Conservation (phyloP, 345 rosid species). For the Microthlaspi erraticum region DNA sequence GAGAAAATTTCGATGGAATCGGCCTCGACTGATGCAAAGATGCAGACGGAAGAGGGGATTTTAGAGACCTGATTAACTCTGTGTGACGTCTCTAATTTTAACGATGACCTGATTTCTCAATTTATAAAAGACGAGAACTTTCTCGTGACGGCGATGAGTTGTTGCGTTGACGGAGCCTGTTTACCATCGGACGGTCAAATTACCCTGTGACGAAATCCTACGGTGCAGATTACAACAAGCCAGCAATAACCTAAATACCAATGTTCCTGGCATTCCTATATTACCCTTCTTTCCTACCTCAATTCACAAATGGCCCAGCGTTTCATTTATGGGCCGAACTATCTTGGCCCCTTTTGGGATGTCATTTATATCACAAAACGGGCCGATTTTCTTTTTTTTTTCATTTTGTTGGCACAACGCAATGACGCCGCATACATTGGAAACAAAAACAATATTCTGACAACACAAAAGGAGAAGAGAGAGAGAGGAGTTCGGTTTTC, state of each 20-base stretch:
- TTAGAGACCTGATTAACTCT: slow-evolving; percentile 1
- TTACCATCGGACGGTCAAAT: slow-evolving; percentile 33
- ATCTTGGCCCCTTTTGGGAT: neutral
- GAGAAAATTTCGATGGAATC: neutral
- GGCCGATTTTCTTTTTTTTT: neutral
- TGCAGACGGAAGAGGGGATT: slow-evolving; percentile 9
- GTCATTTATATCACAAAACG: neutral
- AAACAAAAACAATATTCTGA: neutral
- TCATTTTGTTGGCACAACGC: neutral
- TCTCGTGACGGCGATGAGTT: slow-evolving; percentile 40
- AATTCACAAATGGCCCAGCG: neutral
- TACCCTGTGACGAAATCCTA: neutral
- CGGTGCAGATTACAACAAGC: slow-evolving; percentile 10
- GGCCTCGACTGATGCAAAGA: slow-evolving; percentile 10
- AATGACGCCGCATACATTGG: slow-evolving; percentile 8
- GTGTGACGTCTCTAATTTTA: neutral
- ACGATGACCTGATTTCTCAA: neutral
- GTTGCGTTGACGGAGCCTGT: neutral
- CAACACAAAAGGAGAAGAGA: neutral
- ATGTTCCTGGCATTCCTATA: neutral
- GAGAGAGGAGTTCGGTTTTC: slow-evolving; percentile 16
- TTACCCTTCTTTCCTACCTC: slow-evolving; percentile 9
- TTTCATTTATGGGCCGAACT: neutral
- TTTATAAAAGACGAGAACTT: slow-evolving; percentile 21
- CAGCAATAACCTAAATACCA: neutral